A percentile compares a stretch with the other conserved stretches of the same genome.
Conservation (phyloP, 495 filamentous ascomycete genomes). For the Aspergillus asperescens region DNA sequence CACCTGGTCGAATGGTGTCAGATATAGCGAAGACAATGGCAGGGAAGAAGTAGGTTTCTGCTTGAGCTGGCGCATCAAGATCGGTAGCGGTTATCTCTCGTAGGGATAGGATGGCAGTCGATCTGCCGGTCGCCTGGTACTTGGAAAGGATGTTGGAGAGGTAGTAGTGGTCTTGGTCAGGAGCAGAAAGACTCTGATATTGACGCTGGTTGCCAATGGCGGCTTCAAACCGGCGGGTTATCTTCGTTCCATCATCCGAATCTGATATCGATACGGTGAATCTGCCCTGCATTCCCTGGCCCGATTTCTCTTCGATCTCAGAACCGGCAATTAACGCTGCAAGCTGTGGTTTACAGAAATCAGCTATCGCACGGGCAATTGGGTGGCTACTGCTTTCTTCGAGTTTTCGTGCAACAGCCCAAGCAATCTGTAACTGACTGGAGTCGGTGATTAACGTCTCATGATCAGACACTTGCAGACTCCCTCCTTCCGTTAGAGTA, state of each 20-base stretch:
- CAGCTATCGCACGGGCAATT: slow-evolving; percentile 73
- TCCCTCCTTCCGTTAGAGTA: slow-evolving; percentile 80
- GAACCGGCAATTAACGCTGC: slow-evolving; percentile 31
- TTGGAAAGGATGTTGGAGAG: slow-evolving; percentile 46
- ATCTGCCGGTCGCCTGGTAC: slow-evolving; percentile 70
- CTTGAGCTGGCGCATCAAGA: slow-evolving; percentile 2
- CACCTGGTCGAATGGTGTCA: slow-evolving; percentile 78
- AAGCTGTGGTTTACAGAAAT: slow-evolving; percentile 52
- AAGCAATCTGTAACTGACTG: slow-evolving; percentile 34
- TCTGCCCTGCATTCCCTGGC: slow-evolving; percentile 71
- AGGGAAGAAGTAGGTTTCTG: slow-evolving; percentile 44
- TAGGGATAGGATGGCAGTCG: slow-evolving; percentile 63
- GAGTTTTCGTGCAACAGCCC: slow-evolving; percentile 55
- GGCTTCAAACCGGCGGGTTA: slow-evolving; percentile 49
- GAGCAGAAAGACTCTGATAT: slow-evolving; percentile 39
- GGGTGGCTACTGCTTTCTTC: slow-evolving; percentile 87
- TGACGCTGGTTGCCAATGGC: slow-evolving; percentile 82
- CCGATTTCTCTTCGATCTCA: slow-evolving; percentile 68
- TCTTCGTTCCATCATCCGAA: neutral
- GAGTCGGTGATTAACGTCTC: slow-evolving; percentile 46
- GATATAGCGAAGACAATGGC: slow-evolving; percentile 63
- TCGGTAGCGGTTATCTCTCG: slow-evolving; percentile 19
- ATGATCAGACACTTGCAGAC: slow-evolving; percentile 71
- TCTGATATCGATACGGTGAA: slow-evolving; percentile 44
- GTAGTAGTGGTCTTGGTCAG: slow-evolving; percentile 26